Evolutionary conservation across 768 basidiomycete species (phyloP), one percentile per base, ranked within the genome.

Genomic region (Mycena belliarum): DNA sequence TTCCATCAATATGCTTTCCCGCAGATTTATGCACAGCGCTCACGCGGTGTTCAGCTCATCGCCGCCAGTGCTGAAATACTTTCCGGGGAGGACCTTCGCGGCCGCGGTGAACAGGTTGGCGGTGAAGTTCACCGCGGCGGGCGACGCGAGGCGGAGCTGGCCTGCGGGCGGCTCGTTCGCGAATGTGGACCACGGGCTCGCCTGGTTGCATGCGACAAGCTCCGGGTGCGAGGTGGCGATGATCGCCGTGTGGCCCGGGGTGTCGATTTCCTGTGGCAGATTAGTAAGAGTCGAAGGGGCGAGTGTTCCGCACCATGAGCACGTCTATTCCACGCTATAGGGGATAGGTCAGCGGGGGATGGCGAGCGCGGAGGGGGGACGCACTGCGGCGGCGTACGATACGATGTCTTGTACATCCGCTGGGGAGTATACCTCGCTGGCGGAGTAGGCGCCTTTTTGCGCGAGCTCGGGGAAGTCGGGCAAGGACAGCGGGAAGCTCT

Each of bases 101-200:
- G 85, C 78, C 0, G 81, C 72, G 0, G 70, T 71, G 65, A 93
- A 70, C 15, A 95, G 65, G 9, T 69, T 70, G 0, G 77, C 68
- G 0, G 85, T 82, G 54, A 91, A 94, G 40, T 82, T 75, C 55
- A 82, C 73, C 9, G 86, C 87, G 2, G 76, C 79, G 0, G 79
- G 68, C 6, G 84, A 79, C 1, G 87, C 85, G 51, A 95, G 79
- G 40, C 89, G 86, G 12, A 94, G 82, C 67, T 95, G 91, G 0
- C 93, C 93, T 0, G 91, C 82, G 0, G 92, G 93, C 1, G 93
- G 92, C 60, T 93, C 87, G 61, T 74, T 79, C 7, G 88, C 89
- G 54, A 82, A 90, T 6, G 69, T 72, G 0, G 72, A 18, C 87
- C 88, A 88, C 0, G 87, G 88, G 2, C 76, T 70, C 2, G 75